Evolutionary conservation across 1,139 yeast genomes (phyloP).

Genomic region (Sugiyamaella grinbergsii): DNA sequence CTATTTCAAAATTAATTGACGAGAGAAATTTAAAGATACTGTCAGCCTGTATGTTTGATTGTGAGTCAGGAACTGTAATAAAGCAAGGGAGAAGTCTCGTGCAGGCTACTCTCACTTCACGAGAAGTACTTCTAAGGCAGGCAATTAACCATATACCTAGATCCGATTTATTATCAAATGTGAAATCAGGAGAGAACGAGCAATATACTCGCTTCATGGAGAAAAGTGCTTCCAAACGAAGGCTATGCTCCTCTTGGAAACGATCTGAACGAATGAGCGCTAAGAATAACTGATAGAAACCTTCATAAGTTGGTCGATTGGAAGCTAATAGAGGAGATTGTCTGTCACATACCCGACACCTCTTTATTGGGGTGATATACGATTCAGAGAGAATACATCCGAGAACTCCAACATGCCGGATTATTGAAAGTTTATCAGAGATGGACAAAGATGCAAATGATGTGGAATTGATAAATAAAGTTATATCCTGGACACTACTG

Average conservation of each 20-base stretch:
- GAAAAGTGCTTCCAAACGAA: conserved; percentile 29
- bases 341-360: conserved; percentile 19
- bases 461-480: conserved; percentile 4
- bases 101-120: conserved; percentile 36
- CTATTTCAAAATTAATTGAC: conserved; percentile 25
- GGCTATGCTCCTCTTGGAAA: conserved; percentile 24
- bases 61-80: conserved; percentile 18
- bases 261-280: conserved; percentile 24
- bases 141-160: conserved; percentile 38
- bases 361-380: neutral
- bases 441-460: conserved; percentile 14
- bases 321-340: conserved; percentile 5
- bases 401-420: conserved; percentile 18
- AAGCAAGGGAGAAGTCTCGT: conserved; percentile 33
- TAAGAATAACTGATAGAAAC: conserved; percentile 11
- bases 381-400: conserved; percentile 23
- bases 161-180: conserved; percentile 25
- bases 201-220: conserved; percentile 28
- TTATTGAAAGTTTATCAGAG: conserved; percentile 15
- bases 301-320: conserved; percentile 9
- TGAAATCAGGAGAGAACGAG: conserved; percentile 29
- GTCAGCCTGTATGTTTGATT: conserved; percentile 21
- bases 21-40: conserved; percentile 28
- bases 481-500: conserved; percentile 3
- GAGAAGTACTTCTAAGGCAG: conserved; percentile 33